Base-by-base conservation (phyloP, 352 stramenopile species). In the Phytophthora agathidicida region DNA sequence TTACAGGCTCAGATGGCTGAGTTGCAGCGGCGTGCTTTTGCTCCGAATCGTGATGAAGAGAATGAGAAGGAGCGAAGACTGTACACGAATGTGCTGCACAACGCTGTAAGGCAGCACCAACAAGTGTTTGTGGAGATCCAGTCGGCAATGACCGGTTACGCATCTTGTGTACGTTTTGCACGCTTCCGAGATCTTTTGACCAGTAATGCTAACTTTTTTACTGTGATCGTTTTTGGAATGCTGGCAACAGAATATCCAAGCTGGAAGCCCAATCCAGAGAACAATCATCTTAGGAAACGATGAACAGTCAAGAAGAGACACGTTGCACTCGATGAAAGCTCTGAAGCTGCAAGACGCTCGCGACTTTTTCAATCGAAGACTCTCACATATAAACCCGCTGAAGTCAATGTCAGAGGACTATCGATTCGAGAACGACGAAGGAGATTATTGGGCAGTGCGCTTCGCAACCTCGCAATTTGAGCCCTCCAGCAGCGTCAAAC, bases 201-300 rank as follows among this genome's bases (percentile, higher is more conserved):
- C 22, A 31, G 1, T 19, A 50, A 39, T 14, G 11, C 31, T 42
- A 9, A 48, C 20, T 14, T 20, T n/a, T 50, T 52, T 28, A 16
- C 1, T 16, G 3, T 35, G n/a, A n/a, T n/a, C n/a, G n/a, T n/a
- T n/a, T n/a, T n/a, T n/a, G n/a, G n/a, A n/a, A n/a, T n/a, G n/a
- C n/a, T n/a, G n/a, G n/a, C n/a, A n/a, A n/a, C 54, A 74, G 65
- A 65, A 60, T 47, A 56, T 75, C 14, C 66, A 62, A 60, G 55
- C 44, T 51, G 61, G 62, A 19, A 69, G 58, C 57, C 63, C 59
- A n/a, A 68, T 71, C 14, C 58, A 77, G 45, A 41, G 47, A 26
- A 56, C 10, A 17, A 65, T 77, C 3, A 47, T 54, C 20, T 49
- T 77, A 20, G 26, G 24, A 7, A 35, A 41, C 14, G 59, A 77